phyloP scores from a whole-genome alignment of 306 rosid genomes.

The Vigna trinervia region DNA sequence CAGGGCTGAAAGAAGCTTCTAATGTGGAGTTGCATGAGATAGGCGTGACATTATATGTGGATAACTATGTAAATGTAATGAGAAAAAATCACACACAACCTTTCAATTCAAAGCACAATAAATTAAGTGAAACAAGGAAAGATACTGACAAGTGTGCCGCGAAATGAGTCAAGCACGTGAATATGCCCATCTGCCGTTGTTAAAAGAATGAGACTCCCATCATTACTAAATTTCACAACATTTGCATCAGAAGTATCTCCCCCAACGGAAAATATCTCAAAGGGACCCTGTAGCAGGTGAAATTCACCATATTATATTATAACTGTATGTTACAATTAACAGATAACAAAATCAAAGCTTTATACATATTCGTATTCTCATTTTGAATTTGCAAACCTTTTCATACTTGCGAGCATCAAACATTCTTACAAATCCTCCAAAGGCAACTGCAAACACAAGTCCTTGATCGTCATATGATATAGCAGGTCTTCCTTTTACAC shows the following conservation, averaged over 20 bases:
- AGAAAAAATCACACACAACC: conserved; percentile 31
- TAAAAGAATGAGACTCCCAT: conserved; percentile 89
- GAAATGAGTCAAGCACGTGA: conserved; percentile 93
- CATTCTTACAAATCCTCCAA: conserved; percentile 88
- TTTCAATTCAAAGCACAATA: conserved; percentile 34
- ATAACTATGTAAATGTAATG: conserved; percentile 57
- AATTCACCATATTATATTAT: conserved; percentile 43
- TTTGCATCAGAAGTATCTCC: conserved; percentile 94
- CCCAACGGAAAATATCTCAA: conserved; percentile 88
- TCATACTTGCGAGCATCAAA: conserved; percentile 91
- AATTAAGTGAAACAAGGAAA: conserved; percentile 23
- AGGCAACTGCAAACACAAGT: conserved; percentile 87
- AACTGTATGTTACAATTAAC: conserved; percentile 5
- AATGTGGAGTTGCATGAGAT: conserved; percentile 80
- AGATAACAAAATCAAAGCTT: conserved; percentile 12
- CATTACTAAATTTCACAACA: conserved; percentile 92
- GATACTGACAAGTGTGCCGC: conserved; percentile 85
- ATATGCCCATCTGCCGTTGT: conserved; percentile 87
- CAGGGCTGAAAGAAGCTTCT: conserved; percentile 98
- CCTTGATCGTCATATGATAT: conserved; percentile 95
- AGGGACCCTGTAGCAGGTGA: conserved; percentile 76
- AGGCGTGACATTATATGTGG: conserved; percentile 78
- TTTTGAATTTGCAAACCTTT: conserved; percentile 63
- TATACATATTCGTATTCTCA: conserved; percentile 25
- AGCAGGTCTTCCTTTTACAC: conserved; percentile 97